These are phyloP conservation scores for Geotrichum carabidarum DNA, from an alignment of 1,139 yeast genomes.

Conservation along the genomic window DNA sequence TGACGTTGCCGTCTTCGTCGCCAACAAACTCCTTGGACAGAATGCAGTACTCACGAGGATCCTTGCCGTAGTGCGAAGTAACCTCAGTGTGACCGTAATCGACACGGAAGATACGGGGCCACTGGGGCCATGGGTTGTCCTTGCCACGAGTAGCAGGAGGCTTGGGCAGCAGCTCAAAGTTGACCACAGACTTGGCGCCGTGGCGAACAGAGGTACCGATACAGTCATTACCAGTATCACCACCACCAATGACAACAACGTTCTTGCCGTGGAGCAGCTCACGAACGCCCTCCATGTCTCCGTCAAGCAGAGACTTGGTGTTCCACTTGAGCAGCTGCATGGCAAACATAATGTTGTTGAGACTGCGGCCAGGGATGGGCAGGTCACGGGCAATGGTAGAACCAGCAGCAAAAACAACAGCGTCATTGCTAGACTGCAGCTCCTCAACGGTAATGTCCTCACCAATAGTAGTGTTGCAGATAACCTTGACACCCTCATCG, in stretches of 20 bases:
- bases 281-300: constrained; percentile 72
- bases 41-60: constrained; percentile 95
- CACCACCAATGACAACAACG: constrained; percentile 97
- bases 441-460: constrained; percentile 68
- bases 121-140: constrained; percentile 99
- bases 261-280: constrained; percentile 72
- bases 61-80: constrained; percentile 88
- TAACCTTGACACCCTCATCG: constrained; percentile 83
- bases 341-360: constrained; percentile 86
- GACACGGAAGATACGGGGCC: constrained; percentile 97
- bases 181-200: constrained; percentile 92
- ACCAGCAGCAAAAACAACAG: constrained; percentile 91
- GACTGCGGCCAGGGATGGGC: constrained; percentile 87
- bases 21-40: constrained; percentile 92
- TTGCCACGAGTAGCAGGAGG: constrained; percentile 83
- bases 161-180: constrained; percentile 89
- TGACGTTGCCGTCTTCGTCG: constrained; percentile 90
- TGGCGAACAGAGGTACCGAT: constrained; percentile 96
- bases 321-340: constrained; percentile 87
- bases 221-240: constrained; percentile 99
- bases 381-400: constrained; percentile 95
- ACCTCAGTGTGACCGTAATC: constrained; percentile 98
- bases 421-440: constrained; percentile 61
- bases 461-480: constrained; percentile 74
- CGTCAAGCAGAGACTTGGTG: constrained; percentile 83